Percentiles rank a stretch among this genome's conserved stretches.
These are phyloP conservation scores for Xylaria hypoxylon DNA, from an alignment of 2,329 filamentous ascomycete genomes.

Conservation along the genomic window DNA sequence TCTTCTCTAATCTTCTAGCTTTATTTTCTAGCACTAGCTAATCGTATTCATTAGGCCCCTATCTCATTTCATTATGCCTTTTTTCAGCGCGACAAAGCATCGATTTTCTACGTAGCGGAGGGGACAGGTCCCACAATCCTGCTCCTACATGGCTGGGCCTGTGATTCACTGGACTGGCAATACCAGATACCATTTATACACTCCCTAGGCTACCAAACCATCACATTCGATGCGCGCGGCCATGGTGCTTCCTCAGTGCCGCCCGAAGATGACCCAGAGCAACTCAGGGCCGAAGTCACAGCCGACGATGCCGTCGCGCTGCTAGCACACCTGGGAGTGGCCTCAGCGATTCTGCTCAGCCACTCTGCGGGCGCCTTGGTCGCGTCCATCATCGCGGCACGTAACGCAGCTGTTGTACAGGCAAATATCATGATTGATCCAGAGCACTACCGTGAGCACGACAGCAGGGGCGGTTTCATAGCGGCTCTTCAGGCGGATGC, in stretches of 20 bases:
- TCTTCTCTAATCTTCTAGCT: background rate
- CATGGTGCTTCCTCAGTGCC: constrained; percentile 23
- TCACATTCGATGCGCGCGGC: constrained; percentile 23
- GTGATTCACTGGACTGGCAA: constrained; percentile 23
- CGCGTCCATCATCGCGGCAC: constrained; percentile 8
- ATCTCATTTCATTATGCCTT: background rate
- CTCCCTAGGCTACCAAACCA: constrained; percentile 23
- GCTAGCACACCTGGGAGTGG: constrained; percentile 14
- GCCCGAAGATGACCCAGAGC: background rate
- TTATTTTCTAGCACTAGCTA: background rate
- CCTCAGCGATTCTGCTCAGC: constrained; percentile 1
- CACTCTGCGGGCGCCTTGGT: constrained; percentile 6
- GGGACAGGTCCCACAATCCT: constrained; percentile 21
- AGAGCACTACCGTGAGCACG: constrained; percentile 23
- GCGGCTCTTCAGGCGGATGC: constrained; percentile 4
- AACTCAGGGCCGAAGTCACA: constrained; percentile 22
- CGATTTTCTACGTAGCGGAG: constrained; percentile 21
- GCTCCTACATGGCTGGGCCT: constrained; percentile 24
- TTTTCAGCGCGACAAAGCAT: constrained; percentile 5
- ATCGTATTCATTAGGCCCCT: too few species aligned
- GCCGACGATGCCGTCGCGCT: constrained; percentile 19
- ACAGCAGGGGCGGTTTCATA: constrained; percentile 5
- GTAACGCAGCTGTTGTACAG: background rate
- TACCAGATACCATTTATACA: constrained; percentile 30
- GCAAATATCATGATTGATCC: constrained; percentile 24